A percentile compares a stretch with the other conserved stretches of the same genome.
phyloP scores from a whole-genome alignment of 2,329 filamentous ascomycete species.

The Cladosporium colombiae region DNA sequence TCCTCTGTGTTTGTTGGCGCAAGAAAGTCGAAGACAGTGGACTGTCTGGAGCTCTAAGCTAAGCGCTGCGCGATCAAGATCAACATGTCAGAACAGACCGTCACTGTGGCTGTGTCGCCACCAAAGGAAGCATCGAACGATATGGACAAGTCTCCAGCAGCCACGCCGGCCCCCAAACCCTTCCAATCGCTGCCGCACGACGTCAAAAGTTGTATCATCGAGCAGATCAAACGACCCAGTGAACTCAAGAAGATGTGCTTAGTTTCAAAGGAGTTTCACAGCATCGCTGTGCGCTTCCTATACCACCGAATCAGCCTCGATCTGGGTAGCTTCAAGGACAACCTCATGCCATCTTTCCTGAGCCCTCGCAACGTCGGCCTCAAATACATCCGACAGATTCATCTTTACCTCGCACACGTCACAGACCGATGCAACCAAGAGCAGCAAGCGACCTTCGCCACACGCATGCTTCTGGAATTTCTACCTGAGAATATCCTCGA shows the following conservation, averaged over 20 bases:
- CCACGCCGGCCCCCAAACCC: background rate
- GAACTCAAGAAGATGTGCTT: conserved; percentile 52
- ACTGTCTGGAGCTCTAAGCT: background rate
- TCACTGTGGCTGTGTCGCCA: background rate
- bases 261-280: conserved; percentile 48
- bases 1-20: background rate
- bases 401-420: conserved; percentile 49
- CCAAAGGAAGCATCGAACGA: background rate
- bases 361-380: conserved; percentile 51
- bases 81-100: background rate
- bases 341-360: conserved; percentile 47
- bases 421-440: conserved; percentile 46
- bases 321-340: conserved; percentile 47
- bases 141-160: background rate
- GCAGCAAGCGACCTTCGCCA: conserved; percentile 49
- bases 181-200: conserved; percentile 26
- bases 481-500: conserved; percentile 52
- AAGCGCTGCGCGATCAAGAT: background rate
- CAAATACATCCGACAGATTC: conserved; percentile 47
- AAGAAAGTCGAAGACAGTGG: background rate
- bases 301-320: conserved; percentile 51
- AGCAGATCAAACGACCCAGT: conserved; percentile 48
- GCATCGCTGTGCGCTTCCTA: conserved; percentile 48
- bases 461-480: conserved; percentile 52
- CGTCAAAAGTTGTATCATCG: conserved; percentile 41